Evolutionary conservation across 768 basidiomycete genomes (phyloP), one percentile per base, ranked within the genome.

Genomic region (Cantharellus anzutake): DNA sequence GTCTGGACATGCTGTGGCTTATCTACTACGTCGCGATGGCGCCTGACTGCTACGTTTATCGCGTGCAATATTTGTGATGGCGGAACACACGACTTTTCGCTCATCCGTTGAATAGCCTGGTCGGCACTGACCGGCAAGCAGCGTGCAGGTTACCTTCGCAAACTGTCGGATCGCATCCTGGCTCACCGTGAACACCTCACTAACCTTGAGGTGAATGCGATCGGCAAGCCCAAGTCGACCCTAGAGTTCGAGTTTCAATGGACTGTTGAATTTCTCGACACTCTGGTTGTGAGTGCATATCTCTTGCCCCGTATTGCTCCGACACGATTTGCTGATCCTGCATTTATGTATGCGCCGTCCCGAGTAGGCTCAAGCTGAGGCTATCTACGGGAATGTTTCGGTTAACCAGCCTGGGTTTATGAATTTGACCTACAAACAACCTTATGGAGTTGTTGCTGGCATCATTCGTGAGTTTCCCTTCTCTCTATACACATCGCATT

Each of bases 201-300:
- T 1, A 84, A 84, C 0, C 67, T 90, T 44, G 87, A 90, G 71
- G 72, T 55, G 11, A 37, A 7, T 11, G 11, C 11, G 14, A 55
- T 55, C 76, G 79, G 82, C 50, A 83, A 83, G 70, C 75, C 78
- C 2, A 81, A 73, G 66, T 81, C 64, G 82, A 85, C 67, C 83
- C 83, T 0, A 75, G 74, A 60, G 79, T 79, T 34, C 77, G 38
- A 20, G 66, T 39, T 41, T 7, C 51, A 7, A 51, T 37, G 55
- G 44, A 29, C 44, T 11, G 29, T 11, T 48, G 44, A 48, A 48
- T 48, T 11, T 48, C 44, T 48, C 29, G 44, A 48, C 11, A 48
- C 44, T 29, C 44, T 48, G 11, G 44, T 29, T 29, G 44, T 48
- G 11, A 48, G 44, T 48, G 11, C 11, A 11, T 48, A 11, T 48